These are phyloP conservation scores for Fusarium miscanthi DNA, from an alignment of 2,329 filamentous ascomycete species.

Conservation along the genomic window DNA sequence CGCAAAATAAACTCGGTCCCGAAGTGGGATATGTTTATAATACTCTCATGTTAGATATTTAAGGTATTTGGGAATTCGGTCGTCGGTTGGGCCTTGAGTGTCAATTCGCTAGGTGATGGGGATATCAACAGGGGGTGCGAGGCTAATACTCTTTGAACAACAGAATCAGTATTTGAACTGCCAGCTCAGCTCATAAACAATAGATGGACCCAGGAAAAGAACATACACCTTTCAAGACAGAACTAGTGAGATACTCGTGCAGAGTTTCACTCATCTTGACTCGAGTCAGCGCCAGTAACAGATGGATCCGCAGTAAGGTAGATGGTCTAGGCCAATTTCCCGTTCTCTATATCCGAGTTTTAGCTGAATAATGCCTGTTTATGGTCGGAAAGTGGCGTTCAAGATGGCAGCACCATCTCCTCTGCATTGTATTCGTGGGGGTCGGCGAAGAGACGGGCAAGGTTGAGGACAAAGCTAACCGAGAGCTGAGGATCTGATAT, in stretches of 20 bases:
- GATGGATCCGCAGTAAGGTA: not conserved
- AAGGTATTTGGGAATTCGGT: no score
- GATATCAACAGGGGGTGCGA: not conserved
- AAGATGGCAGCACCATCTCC: not conserved
- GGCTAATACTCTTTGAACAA: not conserved
- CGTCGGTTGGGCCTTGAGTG: not conserved
- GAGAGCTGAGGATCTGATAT: not conserved
- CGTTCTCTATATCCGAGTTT: not conserved
- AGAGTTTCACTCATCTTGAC: not conserved
- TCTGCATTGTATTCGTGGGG: not conserved
- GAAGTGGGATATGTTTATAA: not conserved
- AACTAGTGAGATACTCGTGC: no score
- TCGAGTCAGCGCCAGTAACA: not conserved
- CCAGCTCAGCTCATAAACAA: accelerated
- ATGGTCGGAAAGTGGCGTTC: not conserved
- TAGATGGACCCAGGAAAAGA: accelerated
- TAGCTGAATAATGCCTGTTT: not conserved
- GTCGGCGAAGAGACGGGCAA: not conserved
- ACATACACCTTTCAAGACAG: accelerated
- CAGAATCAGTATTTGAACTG: accelerated
- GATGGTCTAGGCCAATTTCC: not conserved
- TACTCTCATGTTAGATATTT: accelerated
- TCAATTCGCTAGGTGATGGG: accelerated
- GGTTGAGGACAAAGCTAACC: not conserved
- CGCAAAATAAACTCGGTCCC: not conserved